Percentiles rank a stretch among this genome's conserved stretches.
Evolutionary conservation across 1,284 basidiomycete species (phyloP).

Genomic region (Ustilago crameri): DNA sequence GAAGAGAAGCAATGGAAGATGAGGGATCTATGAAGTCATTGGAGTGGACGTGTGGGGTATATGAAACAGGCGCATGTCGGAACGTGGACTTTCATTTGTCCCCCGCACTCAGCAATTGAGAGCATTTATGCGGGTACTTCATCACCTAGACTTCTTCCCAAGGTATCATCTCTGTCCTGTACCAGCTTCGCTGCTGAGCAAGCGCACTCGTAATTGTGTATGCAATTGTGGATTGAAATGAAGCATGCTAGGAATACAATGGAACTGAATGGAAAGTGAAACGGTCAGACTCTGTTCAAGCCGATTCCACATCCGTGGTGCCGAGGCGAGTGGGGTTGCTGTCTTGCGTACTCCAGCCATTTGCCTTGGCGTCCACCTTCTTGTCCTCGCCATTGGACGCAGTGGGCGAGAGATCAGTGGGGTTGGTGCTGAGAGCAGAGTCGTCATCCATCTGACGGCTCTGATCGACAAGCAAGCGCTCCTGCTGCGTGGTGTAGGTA

Average conservation of each 20-base stretch:
- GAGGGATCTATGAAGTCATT: too few species aligned
- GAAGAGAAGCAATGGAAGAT: too few species aligned
- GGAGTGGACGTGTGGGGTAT: too few species aligned
- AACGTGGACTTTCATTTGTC: too few species aligned
- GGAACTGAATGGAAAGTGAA: neutral
- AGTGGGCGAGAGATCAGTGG: constrained; percentile 25
- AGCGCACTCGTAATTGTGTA: too few species aligned
- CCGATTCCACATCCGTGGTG: constrained; percentile 29
- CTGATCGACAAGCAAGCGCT: constrained; percentile 40
- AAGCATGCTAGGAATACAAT: constrained; percentile 1
- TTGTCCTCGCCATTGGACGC: constrained; percentile 29
- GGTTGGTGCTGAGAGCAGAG: constrained; percentile 19
- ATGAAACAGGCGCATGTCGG: too few species aligned
- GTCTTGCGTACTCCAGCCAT: constrained; percentile 3
- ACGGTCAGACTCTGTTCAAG: neutral
- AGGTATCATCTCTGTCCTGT: too few species aligned
- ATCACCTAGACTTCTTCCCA: too few species aligned
- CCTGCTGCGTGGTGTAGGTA: constrained; percentile 42
- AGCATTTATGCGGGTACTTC: too few species aligned
- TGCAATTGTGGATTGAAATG: neutral
- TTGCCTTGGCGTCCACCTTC: constrained; percentile 30
- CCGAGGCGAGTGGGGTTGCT: constrained; percentile 30
- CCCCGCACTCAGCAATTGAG: too few species aligned
- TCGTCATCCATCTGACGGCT: constrained; percentile 28
- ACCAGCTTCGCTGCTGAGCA: too few species aligned